Conservation (phyloP, 192 early-diverging fungal species). For the Backusella luteola region DNA sequence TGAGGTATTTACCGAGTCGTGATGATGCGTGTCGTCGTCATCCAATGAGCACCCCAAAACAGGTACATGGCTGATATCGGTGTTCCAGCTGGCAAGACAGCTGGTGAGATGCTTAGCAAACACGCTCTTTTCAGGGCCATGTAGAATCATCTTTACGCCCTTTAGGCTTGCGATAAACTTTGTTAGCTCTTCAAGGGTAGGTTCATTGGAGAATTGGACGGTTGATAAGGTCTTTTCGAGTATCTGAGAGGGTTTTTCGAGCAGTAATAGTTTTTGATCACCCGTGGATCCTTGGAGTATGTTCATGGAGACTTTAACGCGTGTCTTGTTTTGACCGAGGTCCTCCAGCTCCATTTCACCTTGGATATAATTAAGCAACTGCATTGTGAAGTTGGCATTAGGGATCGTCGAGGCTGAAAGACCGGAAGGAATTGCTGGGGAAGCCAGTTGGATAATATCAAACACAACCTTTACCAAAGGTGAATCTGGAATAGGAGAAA, state of each 20-base stretch:
- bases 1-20: background rate
- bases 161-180: conserved; percentile 40
- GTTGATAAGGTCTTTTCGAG: conserved; percentile 21
- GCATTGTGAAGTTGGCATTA: conserved; percentile 34
- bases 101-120: conserved; percentile 53
- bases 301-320: conserved; percentile 22
- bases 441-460: conserved; percentile 19
- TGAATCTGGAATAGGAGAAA: background rate
- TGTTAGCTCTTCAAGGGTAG: conserved; percentile 48
- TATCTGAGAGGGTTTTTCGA: conserved; percentile 21
- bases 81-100: conserved; percentile 53
- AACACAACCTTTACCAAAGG: conserved; percentile 15
- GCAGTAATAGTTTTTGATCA: conserved; percentile 4
- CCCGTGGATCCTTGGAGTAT: conserved; percentile 12
- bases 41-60: conserved; percentile 7
- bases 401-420: conserved; percentile 22
- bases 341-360: conserved; percentile 21
- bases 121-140: conserved; percentile 47
- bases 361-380: conserved; percentile 25
- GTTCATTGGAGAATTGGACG: conserved; percentile 48
- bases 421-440: conserved; percentile 16
- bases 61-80: conserved; percentile 42
- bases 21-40: background rate
- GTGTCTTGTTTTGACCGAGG: conserved; percentile 17
- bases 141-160: conserved; percentile 44